Evolutionary conservation across 768 basidiomycete genomes (phyloP), one percentile per base, ranked within the genome.

Genomic region (Ramaria rubella): DNA sequence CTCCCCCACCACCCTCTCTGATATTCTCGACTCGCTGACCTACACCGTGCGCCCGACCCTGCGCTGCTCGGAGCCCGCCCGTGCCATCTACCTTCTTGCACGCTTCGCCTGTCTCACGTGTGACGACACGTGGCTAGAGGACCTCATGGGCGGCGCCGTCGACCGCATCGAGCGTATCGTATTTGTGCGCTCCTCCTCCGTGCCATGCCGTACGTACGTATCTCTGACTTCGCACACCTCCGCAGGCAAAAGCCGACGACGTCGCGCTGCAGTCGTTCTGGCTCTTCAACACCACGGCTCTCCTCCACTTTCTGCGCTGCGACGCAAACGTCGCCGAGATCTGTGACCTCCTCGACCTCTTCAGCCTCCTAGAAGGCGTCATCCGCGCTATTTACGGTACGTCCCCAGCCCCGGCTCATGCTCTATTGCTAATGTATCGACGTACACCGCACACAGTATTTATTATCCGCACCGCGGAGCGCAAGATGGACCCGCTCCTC

Each of bases 381-480:
- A 80, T 96, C 55, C 94, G 95, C 69, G 94, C 94, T 33, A 87
- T 96, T 44, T 96, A 94, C 67, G 93, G 94, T 94, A 66, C 60
- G 74, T 61, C 40, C 17, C 42, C 9, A 51, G 6, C 9, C 21
- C 29, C 15, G 14, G 23, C 26, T 43, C 24, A 38, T 30, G 21
- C 57, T 44, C 9, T 27, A 23, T 53, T 46, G 23, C 17, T 12
- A 54, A 58, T 53, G n/a, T 58, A 55, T 6, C 52, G n/a, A 62
- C 59, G 34, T 45, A 42, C 29, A 38, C 56, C 62, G 19, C n/a
- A 8, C 27, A 5, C n/a, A 96, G 96, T 97, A 23, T 96, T 97
- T 69, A 83, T 98, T 62, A 95, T 97, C 60, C 88, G 96, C 52
- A 85, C 88, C 61, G 87, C 89, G 7, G 96, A 99, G 69, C 79